phyloP scores from a whole-genome alignment of 805 yeast genomes.

The Saccharomycopsis guyanensis region DNA sequence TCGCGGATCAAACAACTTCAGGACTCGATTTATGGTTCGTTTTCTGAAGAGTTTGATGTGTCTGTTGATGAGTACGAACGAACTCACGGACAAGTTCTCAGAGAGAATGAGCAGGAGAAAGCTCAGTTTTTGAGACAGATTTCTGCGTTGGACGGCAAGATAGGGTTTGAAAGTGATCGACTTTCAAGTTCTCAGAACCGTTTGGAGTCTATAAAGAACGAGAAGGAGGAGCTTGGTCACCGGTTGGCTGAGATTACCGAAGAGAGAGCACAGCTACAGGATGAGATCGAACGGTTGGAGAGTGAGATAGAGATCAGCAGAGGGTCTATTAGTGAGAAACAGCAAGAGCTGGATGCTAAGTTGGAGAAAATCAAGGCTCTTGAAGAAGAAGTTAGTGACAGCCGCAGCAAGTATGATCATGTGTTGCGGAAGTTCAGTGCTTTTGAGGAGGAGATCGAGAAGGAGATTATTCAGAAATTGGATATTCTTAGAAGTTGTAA shows the following conservation, averaged over 20 bases:
- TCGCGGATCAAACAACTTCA: slow-evolving; percentile 23
- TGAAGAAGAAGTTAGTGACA: slow-evolving; percentile 46
- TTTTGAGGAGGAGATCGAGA: slow-evolving; percentile 47
- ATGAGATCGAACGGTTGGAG: slow-evolving; percentile 32
- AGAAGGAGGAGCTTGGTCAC: slow-evolving; percentile 31
- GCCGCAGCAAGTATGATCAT: slow-evolving; percentile 24
- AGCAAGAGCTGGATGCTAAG: slow-evolving; percentile 27
- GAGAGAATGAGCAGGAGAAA: slow-evolving; percentile 53
- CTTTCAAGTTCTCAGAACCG: slow-evolving; percentile 42
- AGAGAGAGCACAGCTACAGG: slow-evolving; percentile 28
- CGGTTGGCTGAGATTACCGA: slow-evolving; percentile 29
- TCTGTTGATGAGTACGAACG: slow-evolving; percentile 62
- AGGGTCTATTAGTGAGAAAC: slow-evolving; percentile 31
- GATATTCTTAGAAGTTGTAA: slow-evolving; percentile 64
- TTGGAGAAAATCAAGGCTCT: slow-evolving; percentile 29
- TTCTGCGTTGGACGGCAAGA: slow-evolving; percentile 49
- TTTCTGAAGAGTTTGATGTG: slow-evolving; percentile 51
- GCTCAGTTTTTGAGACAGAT: slow-evolving; percentile 56
- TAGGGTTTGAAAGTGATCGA: slow-evolving; percentile 59
- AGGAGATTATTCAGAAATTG: slow-evolving; percentile 46
- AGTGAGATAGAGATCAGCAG: slow-evolving; percentile 34
- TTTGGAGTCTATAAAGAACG: slow-evolving; percentile 35
- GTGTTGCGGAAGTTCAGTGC: slow-evolving; percentile 31
- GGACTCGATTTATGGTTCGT: slow-evolving; percentile 35
- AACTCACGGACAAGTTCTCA: slow-evolving; percentile 49